These are phyloP conservation scores for Cladobotryum protrusum DNA, from an alignment of 2,329 filamentous ascomycete species.

Conservation along the genomic window DNA sequence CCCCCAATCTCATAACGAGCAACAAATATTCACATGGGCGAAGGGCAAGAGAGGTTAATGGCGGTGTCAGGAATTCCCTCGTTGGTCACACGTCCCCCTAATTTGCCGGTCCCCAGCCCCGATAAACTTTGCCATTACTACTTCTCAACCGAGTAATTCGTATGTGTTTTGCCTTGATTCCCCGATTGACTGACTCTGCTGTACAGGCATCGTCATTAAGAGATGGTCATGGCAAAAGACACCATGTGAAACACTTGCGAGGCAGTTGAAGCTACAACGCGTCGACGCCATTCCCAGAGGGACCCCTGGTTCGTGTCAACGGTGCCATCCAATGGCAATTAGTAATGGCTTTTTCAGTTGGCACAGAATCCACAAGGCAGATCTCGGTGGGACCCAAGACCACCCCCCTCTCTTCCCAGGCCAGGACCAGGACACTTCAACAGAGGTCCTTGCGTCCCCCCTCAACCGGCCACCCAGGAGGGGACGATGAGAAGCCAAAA, in stretches of 20 bases:
- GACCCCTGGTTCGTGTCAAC: constrained; percentile 8
- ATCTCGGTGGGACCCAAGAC: constrained; percentile 17
- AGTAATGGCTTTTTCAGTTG: constrained; percentile 9
- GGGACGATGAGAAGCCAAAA: constrained; percentile 14
- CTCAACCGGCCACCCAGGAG: constrained; percentile 11
- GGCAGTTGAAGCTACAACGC: not conserved
- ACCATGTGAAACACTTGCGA: constrained; percentile 1
- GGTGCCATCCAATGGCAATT: constrained; percentile 9
- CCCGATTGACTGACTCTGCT: no score
- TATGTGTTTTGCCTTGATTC: no score
- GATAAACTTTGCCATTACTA: no score
- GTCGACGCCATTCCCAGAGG: constrained; percentile 1
- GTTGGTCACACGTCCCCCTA: not conserved
- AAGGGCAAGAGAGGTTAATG: not conserved
- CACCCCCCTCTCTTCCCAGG: constrained; percentile 1
- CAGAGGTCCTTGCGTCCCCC: constrained; percentile 12
- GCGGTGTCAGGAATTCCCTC: not conserved
- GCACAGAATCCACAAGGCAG: constrained; percentile 16
- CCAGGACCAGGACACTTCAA: not conserved
- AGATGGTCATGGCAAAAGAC: no score
- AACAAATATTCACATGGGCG: no score
- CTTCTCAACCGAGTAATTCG: no score
- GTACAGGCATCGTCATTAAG: no score
- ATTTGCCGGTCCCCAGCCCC: no score
- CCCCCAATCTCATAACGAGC: no score